Evolutionary conservation across 2,329 filamentous ascomycete genomes (phyloP).

Genomic region (Cladosporium velox): DNA sequence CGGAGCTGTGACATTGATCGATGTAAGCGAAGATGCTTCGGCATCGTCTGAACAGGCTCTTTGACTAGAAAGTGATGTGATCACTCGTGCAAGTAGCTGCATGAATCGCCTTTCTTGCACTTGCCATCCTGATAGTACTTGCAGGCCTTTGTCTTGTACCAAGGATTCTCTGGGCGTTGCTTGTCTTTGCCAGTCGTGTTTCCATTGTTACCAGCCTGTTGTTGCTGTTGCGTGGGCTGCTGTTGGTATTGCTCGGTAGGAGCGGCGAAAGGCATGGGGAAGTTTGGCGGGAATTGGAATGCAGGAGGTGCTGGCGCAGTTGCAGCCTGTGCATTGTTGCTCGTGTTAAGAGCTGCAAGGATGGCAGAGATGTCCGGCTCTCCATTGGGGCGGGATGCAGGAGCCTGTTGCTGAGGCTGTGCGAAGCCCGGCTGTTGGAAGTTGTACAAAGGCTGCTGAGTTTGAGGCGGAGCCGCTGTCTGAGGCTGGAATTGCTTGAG

Average conservation of each 20-base stretch:
- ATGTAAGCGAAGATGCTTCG: background rate
- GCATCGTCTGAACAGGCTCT: background rate
- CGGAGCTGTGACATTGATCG: background rate
- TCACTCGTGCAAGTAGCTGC: conserved; percentile 37
- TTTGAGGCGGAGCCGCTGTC: conserved; percentile 22
- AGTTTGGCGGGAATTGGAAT: conserved; percentile 12
- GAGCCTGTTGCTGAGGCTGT: conserved; percentile 6
- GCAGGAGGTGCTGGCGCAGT: background rate
- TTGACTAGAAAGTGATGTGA: background rate
- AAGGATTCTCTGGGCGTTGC: conserved; percentile 28
- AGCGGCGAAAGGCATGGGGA: conserved; percentile 7
- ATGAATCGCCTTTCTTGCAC: conserved; percentile 49
- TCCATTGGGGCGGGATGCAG: conserved; percentile 19
- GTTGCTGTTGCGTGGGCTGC: conserved; percentile 26
- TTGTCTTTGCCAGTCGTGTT: conserved; percentile 23
- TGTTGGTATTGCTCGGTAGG: conserved; percentile 15
- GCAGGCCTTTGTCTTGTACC: conserved; percentile 45
- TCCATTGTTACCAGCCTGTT: conserved; percentile 20
- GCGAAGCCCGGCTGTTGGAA: conserved; percentile 9
- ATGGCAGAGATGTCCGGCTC: conserved; percentile 35
- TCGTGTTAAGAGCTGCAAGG: conserved; percentile 30
- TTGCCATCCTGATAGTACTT: conserved; percentile 57
- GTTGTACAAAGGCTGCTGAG: conserved; percentile 8
- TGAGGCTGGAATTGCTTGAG: conserved; percentile 22
- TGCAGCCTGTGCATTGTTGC: conserved; percentile 2